Evolutionary conservation across 805 yeast species (phyloP).

Genomic region (Metschnikowia amazonensis): DNA sequence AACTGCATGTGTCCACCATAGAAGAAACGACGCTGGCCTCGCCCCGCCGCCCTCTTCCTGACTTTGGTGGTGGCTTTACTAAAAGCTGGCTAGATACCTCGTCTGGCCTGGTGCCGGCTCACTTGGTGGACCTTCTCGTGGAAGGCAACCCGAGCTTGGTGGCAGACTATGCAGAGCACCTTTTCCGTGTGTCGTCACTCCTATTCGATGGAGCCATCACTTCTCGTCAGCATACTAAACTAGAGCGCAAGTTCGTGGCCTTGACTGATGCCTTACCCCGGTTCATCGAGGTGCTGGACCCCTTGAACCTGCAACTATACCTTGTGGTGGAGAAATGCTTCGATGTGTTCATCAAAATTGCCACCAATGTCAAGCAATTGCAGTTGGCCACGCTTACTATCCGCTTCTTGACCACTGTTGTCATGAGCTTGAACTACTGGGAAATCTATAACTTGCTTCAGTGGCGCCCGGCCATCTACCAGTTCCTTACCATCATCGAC

Average conservation of each 20-base stretch:
- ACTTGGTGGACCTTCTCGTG: slow-evolving; percentile 25
- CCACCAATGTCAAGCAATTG: slow-evolving; percentile 28
- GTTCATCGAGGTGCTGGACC: slow-evolving; percentile 24
- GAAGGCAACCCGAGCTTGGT: slow-evolving; percentile 28
- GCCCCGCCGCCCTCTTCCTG: slow-evolving; percentile 1
- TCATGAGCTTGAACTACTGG: slow-evolving; percentile 43
- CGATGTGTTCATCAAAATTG: slow-evolving; percentile 34
- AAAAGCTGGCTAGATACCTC: slow-evolving; percentile 7
- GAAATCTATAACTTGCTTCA: slow-evolving; percentile 38
- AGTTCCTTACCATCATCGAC: slow-evolving; percentile 35
- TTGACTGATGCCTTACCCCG: slow-evolving; percentile 25
- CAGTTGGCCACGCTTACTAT: slow-evolving; percentile 33
- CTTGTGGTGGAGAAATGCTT: slow-evolving; percentile 36
- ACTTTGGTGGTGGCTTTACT: slow-evolving; percentile 8
- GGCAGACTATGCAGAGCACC: slow-evolving; percentile 37
- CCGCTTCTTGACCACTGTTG: slow-evolving; percentile 34
- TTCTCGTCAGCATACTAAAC: slow-evolving; percentile 13
- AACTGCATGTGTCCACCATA: not conserved
- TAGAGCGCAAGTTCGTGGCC: slow-evolving; percentile 24
- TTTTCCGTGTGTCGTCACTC: slow-evolving; percentile 28
- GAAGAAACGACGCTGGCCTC: not conserved
- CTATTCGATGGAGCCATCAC: slow-evolving; percentile 20
- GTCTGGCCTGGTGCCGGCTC: slow-evolving; percentile 15
- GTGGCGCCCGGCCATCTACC: slow-evolving; percentile 42
- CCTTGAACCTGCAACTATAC: slow-evolving; percentile 30